phyloP scores from a whole-genome alignment of 306 rosid genomes.

The Cercis canadensis region DNA sequence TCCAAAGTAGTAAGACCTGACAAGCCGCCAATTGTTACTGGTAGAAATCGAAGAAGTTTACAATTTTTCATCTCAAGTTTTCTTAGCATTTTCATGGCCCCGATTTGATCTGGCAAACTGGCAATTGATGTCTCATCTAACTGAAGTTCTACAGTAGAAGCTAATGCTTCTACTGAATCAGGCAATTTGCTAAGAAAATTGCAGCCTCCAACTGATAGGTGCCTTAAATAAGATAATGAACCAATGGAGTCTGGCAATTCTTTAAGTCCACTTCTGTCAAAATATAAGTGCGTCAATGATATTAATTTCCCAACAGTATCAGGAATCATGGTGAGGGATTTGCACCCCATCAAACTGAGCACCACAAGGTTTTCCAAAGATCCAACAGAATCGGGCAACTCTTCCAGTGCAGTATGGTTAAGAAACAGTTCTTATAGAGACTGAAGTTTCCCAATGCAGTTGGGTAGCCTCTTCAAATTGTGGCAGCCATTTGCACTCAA shows the following conservation, averaged over 20 bases:
- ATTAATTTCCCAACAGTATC: constrained; percentile 42
- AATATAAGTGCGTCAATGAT: constrained; percentile 27
- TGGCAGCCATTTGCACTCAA: constrained; percentile 45
- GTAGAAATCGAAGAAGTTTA: constrained; percentile 43
- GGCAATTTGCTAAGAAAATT: constrained; percentile 39
- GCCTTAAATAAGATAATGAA: constrained; percentile 49
- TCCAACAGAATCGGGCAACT: constrained; percentile 60
- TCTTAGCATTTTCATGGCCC: constrained; percentile 48
- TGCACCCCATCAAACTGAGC: constrained; percentile 47
- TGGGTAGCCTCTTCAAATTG: constrained; percentile 44
- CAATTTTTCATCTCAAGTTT: constrained; percentile 48
- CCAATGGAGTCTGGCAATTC: constrained; percentile 58
- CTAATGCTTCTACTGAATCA: constrained; percentile 43
- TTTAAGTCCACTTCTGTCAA: constrained; percentile 42
- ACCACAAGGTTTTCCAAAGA: constrained; percentile 55
- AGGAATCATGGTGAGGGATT: constrained; percentile 49
- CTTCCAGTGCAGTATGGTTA: constrained; percentile 44
- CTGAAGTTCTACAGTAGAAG: constrained; percentile 43
- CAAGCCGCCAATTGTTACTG: constrained; percentile 48
- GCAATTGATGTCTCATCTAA: constrained; percentile 47
- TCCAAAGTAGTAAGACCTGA: constrained; percentile 47
- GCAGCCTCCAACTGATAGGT: constrained; percentile 37
- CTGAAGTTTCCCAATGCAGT: constrained; percentile 50
- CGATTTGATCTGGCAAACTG: constrained; percentile 51
- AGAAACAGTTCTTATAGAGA: constrained; percentile 57